phyloP scores from a whole-genome alignment of 2,329 filamentous ascomycete genomes.

The Eurotiales sp. region DNA sequence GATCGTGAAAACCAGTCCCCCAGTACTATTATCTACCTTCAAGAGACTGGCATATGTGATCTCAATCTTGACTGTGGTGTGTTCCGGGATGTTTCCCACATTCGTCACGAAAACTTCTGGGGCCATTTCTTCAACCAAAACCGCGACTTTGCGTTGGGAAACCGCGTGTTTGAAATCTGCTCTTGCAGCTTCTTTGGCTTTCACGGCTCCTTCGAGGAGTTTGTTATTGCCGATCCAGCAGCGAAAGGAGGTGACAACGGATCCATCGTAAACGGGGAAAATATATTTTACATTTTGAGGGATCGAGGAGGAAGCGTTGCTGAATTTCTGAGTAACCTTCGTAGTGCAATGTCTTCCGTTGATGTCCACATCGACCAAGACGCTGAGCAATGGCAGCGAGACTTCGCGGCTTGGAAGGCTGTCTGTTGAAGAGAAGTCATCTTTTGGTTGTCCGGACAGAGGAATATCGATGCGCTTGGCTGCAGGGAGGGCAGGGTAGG shows the following conservation, averaged over 20 bases:
- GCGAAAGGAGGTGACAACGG: slow-evolving; percentile 3
- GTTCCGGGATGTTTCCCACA: slow-evolving; percentile 18
- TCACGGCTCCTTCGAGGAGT: neutral
- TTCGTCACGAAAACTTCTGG: slow-evolving; percentile 18
- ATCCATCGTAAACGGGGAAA: slow-evolving; percentile 1
- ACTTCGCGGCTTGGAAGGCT: too few species aligned
- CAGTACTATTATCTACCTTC: slow-evolving; percentile 15
- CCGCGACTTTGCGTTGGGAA: neutral
- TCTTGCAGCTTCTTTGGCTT: neutral
- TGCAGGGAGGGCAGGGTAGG: too few species aligned
- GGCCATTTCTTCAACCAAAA: neutral
- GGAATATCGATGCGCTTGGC: too few species aligned
- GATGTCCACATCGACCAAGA: neutral
- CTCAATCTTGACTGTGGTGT: slow-evolving; percentile 15
- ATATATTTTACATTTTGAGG: neutral
- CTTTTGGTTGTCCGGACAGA: too few species aligned
- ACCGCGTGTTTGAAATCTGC: neutral
- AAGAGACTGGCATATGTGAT: slow-evolving; percentile 15
- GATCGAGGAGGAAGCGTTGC: neutral
- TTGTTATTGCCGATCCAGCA: neutral
- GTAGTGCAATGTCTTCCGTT: neutral
- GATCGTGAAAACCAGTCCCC: slow-evolving; percentile 16
- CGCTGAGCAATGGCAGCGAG: slow-evolving; percentile 1
- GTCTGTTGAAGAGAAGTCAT: too few species aligned
- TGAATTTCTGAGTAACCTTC: slow-evolving; percentile 3